Percentiles rank a stretch among this genome's conserved stretches.
These are phyloP conservation scores for Escallonia herrerae DNA, from an alignment of 129 eudicot species.

Conservation along the genomic window DNA sequence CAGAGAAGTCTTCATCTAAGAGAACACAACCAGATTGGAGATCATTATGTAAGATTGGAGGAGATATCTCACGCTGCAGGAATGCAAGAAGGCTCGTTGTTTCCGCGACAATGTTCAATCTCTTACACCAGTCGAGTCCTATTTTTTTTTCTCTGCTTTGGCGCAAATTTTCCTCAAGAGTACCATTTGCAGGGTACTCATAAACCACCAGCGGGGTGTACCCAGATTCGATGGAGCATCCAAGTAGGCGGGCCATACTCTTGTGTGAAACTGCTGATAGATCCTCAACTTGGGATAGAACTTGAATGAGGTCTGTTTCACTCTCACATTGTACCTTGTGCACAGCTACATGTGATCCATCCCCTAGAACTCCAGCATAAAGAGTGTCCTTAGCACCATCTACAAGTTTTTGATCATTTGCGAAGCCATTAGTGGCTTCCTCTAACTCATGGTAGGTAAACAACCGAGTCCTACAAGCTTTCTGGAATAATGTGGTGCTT, in stretches of 20 bases:
- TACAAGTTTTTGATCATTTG: slow-evolving; percentile 38
- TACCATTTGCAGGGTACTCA: slow-evolving; percentile 65
- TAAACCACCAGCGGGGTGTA: slow-evolving; percentile 58
- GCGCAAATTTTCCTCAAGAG: slow-evolving; percentile 45
- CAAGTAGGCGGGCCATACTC: slow-evolving; percentile 64
- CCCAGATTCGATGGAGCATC: slow-evolving; percentile 77
- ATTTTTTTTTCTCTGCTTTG: slow-evolving; percentile 28
- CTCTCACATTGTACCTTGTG: slow-evolving; percentile 53
- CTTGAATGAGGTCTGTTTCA: slow-evolving; percentile 54
- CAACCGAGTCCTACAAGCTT: slow-evolving; percentile 43
- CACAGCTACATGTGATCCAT: slow-evolving; percentile 51
- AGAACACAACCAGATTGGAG: slow-evolving; percentile 50
- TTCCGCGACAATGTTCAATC: slow-evolving; percentile 59
- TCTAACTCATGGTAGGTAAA: slow-evolving; percentile 72
- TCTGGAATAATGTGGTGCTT: slow-evolving; percentile 28
- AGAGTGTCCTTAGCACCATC: slow-evolving; percentile 30
- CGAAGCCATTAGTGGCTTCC: slow-evolving; percentile 73
- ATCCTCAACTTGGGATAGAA: slow-evolving; percentile 49
- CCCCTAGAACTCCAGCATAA: slow-evolving; percentile 45
- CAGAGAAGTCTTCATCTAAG: slow-evolving; percentile 48
- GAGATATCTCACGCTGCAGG: slow-evolving; percentile 58
- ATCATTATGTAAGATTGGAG: slow-evolving; percentile 69
- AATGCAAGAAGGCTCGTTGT: slow-evolving; percentile 58
- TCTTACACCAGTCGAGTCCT: slow-evolving; percentile 58
- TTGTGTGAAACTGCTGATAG: slow-evolving; percentile 52